These are phyloP conservation scores for Fraxinus paxiana DNA, from an alignment of 305 asterid genomes.

Conservation along the genomic window DNA sequence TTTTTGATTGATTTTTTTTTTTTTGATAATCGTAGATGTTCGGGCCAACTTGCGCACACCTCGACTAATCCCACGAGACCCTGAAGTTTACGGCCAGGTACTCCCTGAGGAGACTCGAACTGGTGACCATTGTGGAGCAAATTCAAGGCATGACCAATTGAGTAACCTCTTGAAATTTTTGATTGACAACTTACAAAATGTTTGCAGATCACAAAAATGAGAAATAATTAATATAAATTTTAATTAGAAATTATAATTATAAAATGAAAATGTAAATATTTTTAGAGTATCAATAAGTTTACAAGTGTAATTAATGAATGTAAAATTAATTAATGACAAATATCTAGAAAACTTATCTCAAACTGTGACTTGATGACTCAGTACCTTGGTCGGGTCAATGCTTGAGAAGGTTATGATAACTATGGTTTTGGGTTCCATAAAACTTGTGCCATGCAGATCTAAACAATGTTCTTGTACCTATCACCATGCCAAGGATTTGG, in stretches of 20 bases:
- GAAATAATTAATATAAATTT: no score
- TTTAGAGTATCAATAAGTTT: not conserved
- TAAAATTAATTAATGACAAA: not conserved
- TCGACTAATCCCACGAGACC: no score
- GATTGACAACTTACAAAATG: not conserved
- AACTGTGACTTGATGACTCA: not conserved
- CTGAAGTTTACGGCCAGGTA: no score
- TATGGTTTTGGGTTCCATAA: not conserved
- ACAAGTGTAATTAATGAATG: not conserved
- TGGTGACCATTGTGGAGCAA: no score
- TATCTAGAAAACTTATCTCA: not conserved
- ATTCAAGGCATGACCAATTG: no score
- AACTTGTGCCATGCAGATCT: not conserved
- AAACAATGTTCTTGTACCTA: not conserved
- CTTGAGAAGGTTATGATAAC: not conserved
- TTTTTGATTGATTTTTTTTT: no score
- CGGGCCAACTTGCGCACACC: no score
- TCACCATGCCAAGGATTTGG: not conserved
- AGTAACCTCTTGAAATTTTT: no score
- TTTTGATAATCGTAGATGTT: no score
- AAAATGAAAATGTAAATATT: not conserved
- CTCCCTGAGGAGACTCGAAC: no score
- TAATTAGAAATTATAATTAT: no score
- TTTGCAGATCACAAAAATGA: not conserved
- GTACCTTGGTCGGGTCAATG: not conserved